Evolutionary conservation across 176 grass and related monocot species (phyloP).

Genomic region (Elymus sibiricus): DNA sequence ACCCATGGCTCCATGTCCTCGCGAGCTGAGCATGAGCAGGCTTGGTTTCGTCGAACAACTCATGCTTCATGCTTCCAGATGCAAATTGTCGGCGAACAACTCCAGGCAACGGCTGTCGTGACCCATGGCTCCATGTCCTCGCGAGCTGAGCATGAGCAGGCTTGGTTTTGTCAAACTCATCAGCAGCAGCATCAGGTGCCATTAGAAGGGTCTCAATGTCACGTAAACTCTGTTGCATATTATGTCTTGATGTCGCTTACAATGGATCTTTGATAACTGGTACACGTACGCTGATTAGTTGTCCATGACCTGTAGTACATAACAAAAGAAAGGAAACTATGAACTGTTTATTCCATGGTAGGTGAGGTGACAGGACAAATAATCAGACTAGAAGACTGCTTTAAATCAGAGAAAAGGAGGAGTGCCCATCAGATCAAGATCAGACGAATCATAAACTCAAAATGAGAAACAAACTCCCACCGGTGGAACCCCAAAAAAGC

Average conservation of each 20-base stretch:
- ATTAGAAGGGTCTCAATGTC: conserved; percentile 89
- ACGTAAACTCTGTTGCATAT: conserved; percentile 73
- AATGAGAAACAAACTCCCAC: too few species aligned
- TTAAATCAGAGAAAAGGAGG: conserved; percentile 1
- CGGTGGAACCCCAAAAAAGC: neutral
- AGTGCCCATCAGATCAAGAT: neutral
- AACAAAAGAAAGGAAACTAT: conserved; percentile 29
- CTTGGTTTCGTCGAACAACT: conserved; percentile 39
- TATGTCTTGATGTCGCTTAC: conserved; percentile 55
- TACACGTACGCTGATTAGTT: conserved; percentile 52
- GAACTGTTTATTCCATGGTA: conserved; percentile 12
- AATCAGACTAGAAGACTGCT: conserved; percentile 3
- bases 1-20: conserved; percentile 68
- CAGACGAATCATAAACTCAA: neutral
- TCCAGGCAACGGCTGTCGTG: conserved; percentile 30
- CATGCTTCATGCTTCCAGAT: neutral
- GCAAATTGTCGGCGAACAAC: conserved; percentile 20
- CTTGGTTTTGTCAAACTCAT: conserved; percentile 48
- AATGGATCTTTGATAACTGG: conserved; percentile 59
- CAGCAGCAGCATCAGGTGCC: conserved; percentile 70
- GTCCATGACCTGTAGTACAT: conserved; percentile 47
- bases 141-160: conserved; percentile 44
- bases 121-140: conserved; percentile 68
- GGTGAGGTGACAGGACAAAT: neutral
- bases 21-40: conserved; percentile 44